A percentile compares a stretch with the other conserved stretches of the same genome.
phyloP scores from a whole-genome alignment of 805 yeast species.

The Barnettozyma sp. region DNA sequence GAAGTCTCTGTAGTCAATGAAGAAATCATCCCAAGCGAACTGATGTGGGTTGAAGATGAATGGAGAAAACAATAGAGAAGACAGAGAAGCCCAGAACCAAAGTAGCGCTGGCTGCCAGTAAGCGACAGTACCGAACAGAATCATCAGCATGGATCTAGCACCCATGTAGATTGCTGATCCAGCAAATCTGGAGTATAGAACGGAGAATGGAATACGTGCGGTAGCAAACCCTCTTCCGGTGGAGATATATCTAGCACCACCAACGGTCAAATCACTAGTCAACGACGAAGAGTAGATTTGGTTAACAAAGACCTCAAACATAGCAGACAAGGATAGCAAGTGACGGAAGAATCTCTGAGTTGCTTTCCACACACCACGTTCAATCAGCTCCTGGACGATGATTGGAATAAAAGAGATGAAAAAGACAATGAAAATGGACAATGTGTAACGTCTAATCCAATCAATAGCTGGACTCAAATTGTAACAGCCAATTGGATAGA shows the following conservation, averaged over 20 bases:
- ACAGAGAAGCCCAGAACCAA: slow-evolving; percentile 95
- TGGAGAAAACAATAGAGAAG: slow-evolving; percentile 87
- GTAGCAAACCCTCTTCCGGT: slow-evolving; percentile 88
- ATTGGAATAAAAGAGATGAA: slow-evolving; percentile 75
- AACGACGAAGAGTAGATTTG: slow-evolving; percentile 70
- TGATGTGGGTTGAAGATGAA: slow-evolving; percentile 97
- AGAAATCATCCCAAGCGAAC: slow-evolving; percentile 92
- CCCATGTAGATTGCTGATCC: slow-evolving; percentile 82
- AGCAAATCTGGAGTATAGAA: slow-evolving; percentile 69
- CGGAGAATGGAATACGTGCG: slow-evolving; percentile 69
- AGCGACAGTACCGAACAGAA: slow-evolving; percentile 65
- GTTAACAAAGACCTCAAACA: slow-evolving; percentile 79
- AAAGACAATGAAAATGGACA: slow-evolving; percentile 78
- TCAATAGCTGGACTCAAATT: slow-evolving; percentile 67
- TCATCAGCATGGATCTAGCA: slow-evolving; percentile 67
- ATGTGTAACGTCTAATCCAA: slow-evolving; percentile 76
- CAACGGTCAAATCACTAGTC: slow-evolving; percentile 64
- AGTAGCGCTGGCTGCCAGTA: slow-evolving; percentile 90
- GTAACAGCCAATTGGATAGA: slow-evolving; percentile 66
- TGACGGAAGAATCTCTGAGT: slow-evolving; percentile 64
- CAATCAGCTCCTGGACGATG: slow-evolving; percentile 72
- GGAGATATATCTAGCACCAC: slow-evolving; percentile 83
- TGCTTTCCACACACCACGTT: slow-evolving; percentile 76
- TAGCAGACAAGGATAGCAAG: slow-evolving; percentile 63
- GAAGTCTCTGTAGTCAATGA: slow-evolving; percentile 92